Conservation (phyloP, 371 early-diverging fungal genomes). For the Mucor mucedo region DNA sequence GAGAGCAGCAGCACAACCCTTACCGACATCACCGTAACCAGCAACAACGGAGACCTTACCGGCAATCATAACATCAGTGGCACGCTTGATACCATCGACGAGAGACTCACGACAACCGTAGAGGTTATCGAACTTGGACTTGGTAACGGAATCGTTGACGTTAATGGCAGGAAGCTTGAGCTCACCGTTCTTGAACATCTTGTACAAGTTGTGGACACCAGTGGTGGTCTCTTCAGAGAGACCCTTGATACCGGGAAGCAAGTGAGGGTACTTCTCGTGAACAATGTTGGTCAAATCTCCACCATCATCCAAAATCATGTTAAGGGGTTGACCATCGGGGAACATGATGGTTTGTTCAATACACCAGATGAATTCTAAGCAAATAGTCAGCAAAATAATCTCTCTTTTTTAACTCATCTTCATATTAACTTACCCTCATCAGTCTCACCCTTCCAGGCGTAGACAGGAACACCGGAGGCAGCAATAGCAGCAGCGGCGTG, state of each 20-base stretch:
- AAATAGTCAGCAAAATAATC: background rate
- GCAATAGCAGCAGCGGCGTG: constrained; percentile 93
- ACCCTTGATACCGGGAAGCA: constrained; percentile 83
- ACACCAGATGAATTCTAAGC: constrained; percentile 98
- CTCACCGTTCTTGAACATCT: constrained; percentile 93
- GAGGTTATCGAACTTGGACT: constrained; percentile 99
- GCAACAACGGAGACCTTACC: constrained; percentile 98
- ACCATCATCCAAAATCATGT: constrained; percentile 99
- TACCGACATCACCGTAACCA: constrained; percentile 99
- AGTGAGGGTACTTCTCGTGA: constrained; percentile 95
- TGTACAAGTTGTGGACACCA: constrained; percentile 98
- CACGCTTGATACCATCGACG: constrained; percentile 99
- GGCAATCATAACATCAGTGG: constrained; percentile 99
- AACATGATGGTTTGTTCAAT: constrained; percentile 96
- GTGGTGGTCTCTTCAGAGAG: constrained; percentile 99
- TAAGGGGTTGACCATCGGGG: constrained; percentile 93
- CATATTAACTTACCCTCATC: constrained; percentile 64
- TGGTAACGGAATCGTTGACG: constrained; percentile 99
- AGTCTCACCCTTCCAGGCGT: constrained; percentile 98
- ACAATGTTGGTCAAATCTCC: constrained; percentile 97
- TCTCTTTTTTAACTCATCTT: constrained; percentile 38
- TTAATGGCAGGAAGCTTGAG: constrained; percentile 99
- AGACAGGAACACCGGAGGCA: constrained; percentile 82
- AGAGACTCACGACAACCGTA: constrained; percentile 99
- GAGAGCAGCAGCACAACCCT: constrained; percentile 99